A percentile compares a stretch with the other conserved stretches of the same genome.
phyloP scores from a whole-genome alignment of 495 filamentous ascomycete species.

The Xylaria sp. region DNA sequence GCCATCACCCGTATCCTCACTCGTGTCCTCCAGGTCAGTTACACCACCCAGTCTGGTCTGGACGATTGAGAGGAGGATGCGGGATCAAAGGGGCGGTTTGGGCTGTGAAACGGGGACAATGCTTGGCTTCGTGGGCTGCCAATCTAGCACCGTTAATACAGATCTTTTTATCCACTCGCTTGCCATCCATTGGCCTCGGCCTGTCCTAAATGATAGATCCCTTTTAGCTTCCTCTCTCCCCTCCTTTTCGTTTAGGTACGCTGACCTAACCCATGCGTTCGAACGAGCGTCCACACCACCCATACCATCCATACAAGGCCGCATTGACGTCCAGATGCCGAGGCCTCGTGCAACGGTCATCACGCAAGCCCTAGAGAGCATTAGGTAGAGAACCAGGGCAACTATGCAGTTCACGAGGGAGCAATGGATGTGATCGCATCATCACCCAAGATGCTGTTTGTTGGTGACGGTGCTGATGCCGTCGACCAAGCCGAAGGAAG shows the following conservation, averaged over 20 bases:
- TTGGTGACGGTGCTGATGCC: constrained; percentile 4
- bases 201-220: constrained; percentile 31
- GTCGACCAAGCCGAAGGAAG: constrained; percentile 8
- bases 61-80: neutral
- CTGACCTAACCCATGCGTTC: constrained; percentile 34
- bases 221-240: constrained; percentile 21
- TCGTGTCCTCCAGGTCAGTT: too few species aligned
- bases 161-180: constrained; percentile 20
- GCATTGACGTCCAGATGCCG: constrained; percentile 38
- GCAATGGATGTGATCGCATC: neutral
- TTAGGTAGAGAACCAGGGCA: neutral
- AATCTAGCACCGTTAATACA: constrained; percentile 16
- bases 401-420: neutral
- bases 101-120: constrained; percentile 8
- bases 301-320: constrained; percentile 26
- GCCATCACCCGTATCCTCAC: too few species aligned
- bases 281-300: constrained; percentile 37
- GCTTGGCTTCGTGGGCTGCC: constrained; percentile 16
- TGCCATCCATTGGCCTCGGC: constrained; percentile 19
- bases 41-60: neutral
- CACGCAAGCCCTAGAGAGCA: constrained; percentile 33
- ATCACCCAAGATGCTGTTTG: neutral
- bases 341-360: constrained; percentile 41
- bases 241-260: constrained; percentile 22
- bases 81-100: constrained; percentile 1